Conservation (phyloP, 148 eudicot genomes). For the Gaultheria prostrata region DNA sequence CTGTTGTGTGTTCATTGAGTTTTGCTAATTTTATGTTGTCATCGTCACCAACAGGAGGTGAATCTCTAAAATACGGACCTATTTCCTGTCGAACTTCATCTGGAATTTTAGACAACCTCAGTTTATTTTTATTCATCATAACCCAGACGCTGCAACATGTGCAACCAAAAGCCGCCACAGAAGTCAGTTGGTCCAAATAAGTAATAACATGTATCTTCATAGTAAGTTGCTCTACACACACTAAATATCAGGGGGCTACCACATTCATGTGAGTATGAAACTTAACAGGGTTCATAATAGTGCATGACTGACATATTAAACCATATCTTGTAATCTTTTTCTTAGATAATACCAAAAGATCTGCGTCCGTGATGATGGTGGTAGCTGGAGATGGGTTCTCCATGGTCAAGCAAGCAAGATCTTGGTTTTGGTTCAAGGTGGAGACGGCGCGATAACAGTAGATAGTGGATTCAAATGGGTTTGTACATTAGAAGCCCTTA, state of each 20-base stretch:
- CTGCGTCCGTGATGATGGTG: too few relatives aligned
- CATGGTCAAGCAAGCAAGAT: too few relatives aligned
- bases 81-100: conserved; percentile 93
- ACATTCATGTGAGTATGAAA: not conserved
- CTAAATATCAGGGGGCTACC: not conserved
- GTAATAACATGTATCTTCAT: not conserved
- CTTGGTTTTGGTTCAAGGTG: too few relatives aligned
- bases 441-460: too few relatives aligned
- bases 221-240: not conserved
- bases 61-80: conserved; percentile 63
- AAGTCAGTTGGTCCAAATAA: not conserved
- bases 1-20: conserved; percentile 72
- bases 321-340: not conserved
- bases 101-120: conserved; percentile 89
- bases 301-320: not conserved
- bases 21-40: conserved; percentile 81
- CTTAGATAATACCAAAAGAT: not conserved
- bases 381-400: too few relatives aligned
- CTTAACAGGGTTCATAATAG: not conserved
- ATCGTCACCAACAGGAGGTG: conserved; percentile 79
- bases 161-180: conserved; percentile 48
- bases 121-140: conserved; percentile 92
- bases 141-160: conserved; percentile 71
- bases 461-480: too few relatives aligned
- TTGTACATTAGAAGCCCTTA: too few relatives aligned